phyloP scores from a whole-genome alignment of 2,329 filamentous ascomycete species.

The Xenoacremonium recifei region DNA sequence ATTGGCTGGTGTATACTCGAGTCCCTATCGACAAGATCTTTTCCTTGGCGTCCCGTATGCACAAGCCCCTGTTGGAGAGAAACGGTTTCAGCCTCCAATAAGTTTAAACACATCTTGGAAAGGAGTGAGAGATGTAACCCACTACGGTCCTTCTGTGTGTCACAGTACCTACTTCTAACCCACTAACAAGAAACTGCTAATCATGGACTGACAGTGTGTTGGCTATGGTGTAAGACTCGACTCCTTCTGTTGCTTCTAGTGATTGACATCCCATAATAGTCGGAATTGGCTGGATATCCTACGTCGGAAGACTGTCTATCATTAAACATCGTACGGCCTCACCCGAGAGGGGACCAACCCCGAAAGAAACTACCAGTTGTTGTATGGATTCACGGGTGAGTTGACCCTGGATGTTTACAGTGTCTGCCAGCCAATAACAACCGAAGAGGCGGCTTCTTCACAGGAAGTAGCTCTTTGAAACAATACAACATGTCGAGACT shows the following conservation, averaged over 20 bases:
- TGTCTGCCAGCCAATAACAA: too few species aligned
- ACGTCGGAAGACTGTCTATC: conserved; percentile 25
- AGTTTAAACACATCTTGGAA: conserved; percentile 45
- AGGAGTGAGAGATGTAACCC: conserved; percentile 40
- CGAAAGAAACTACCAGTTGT: conserved; percentile 52
- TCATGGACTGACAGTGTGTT: too few species aligned
- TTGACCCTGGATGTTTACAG: too few species aligned
- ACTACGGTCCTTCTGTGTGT: conserved; percentile 44
- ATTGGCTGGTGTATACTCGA: conserved; percentile 40
- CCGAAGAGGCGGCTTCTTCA: conserved; percentile 34
- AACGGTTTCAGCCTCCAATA: conserved; percentile 51
- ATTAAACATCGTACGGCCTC: conserved; percentile 21
- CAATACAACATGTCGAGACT: conserved; percentile 63
- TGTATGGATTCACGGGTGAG: conserved; percentile 62
- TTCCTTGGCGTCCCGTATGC: conserved; percentile 59
- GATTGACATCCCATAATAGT: too few species aligned
- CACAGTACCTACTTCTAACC: conserved; percentile 47
- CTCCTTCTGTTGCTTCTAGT: too few species aligned
- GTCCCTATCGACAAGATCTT: conserved; percentile 41
- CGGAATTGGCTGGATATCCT: too few species aligned
- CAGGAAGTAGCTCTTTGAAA: conserved; percentile 21
- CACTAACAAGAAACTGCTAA: conserved; percentile 3
- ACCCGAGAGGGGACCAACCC: conserved; percentile 21
- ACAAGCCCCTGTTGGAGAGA: conserved; percentile 47
- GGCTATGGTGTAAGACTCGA: too few species aligned